A percentile compares a stretch with the other conserved stretches of the same genome.
Conservation (phyloP, 495 filamentous ascomycete genomes). For the Lindgomyces ingoldianus region DNA sequence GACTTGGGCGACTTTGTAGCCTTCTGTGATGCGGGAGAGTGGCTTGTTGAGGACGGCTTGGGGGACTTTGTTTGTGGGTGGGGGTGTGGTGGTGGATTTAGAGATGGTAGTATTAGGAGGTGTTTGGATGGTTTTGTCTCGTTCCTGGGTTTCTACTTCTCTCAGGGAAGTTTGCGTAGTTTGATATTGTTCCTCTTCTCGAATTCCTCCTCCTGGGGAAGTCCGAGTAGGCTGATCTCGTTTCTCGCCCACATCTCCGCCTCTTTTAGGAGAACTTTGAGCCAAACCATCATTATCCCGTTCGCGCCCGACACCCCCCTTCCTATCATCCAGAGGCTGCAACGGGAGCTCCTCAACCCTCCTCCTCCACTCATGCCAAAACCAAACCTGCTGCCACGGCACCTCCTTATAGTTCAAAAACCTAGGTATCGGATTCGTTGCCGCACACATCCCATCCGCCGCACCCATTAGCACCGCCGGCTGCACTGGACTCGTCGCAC, state of each 20-base stretch:
- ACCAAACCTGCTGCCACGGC: constrained; percentile 63
- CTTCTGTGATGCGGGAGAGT: constrained; percentile 59
- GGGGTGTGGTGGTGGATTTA: neutral
- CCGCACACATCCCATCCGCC: constrained; percentile 58
- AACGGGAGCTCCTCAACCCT: constrained; percentile 34
- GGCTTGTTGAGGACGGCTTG: constrained; percentile 20
- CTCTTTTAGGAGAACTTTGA: too few relatives aligned
- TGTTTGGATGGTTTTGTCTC: neutral
- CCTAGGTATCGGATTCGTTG: constrained; percentile 59
- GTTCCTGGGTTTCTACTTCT: neutral
- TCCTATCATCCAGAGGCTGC: too few relatives aligned
- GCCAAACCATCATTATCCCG: too few relatives aligned
- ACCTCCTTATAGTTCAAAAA: constrained; percentile 56
- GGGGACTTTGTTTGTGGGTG: neutral
- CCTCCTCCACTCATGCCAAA: constrained; percentile 60
- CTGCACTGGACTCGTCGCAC: constrained; percentile 55
- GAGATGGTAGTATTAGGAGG: neutral
- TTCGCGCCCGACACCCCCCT: too few relatives aligned
- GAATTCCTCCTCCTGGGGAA: too few relatives aligned
- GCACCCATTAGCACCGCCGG: constrained; percentile 57
- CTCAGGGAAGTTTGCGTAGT: neutral
- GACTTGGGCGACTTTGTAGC: constrained; percentile 50
- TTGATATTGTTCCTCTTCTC: too few relatives aligned
- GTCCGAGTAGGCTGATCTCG: too few relatives aligned
- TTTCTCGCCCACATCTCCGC: too few relatives aligned